phyloP scores from a whole-genome alignment of 1,284 basidiomycete species.

The Cryptococcus sp. region DNA sequence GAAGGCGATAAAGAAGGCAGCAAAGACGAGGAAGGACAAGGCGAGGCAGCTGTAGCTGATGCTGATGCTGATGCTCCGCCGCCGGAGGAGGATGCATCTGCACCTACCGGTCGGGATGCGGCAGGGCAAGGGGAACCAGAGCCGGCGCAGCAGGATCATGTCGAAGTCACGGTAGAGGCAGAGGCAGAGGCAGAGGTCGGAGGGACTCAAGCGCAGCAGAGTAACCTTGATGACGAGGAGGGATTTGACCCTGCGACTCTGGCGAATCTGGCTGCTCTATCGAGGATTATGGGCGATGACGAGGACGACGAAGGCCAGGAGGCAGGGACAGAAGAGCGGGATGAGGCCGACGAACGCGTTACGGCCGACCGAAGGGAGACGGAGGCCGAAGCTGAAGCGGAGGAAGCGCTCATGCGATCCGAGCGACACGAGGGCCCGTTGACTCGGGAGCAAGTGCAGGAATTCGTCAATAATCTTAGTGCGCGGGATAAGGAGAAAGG shows the following conservation, averaged over 20 bases:
- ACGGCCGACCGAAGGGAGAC: background rate
- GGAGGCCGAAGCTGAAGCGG: slow-evolving; percentile 6
- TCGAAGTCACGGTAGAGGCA: background rate
- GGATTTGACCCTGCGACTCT: slow-evolving; percentile 46
- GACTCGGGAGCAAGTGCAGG: slow-evolving; percentile 39
- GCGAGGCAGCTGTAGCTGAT: background rate
- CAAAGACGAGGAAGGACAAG: no score
- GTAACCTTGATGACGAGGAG: slow-evolving; percentile 23
- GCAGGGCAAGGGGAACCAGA: background rate
- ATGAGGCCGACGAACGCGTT: background rate
- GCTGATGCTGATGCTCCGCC: background rate
- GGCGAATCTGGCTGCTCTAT: slow-evolving; percentile 48
- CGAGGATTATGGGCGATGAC: slow-evolving; percentile 31
- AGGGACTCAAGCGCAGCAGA: background rate
- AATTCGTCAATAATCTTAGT: slow-evolving; percentile 33
- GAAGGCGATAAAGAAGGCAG: background rate
- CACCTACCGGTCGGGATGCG: background rate
- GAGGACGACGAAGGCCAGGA: slow-evolving; percentile 22
- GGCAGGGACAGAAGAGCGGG: slow-evolving; percentile 5
- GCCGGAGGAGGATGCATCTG: background rate
- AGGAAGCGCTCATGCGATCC: slow-evolving; percentile 11
- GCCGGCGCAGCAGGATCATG: background rate
- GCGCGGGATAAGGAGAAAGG: slow-evolving; percentile 5
- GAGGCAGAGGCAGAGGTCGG: background rate
- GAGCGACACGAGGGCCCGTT: slow-evolving; percentile 18